Conservation (phyloP, 2,329 filamentous ascomycete genomes). For the Venturia asperata region DNA sequence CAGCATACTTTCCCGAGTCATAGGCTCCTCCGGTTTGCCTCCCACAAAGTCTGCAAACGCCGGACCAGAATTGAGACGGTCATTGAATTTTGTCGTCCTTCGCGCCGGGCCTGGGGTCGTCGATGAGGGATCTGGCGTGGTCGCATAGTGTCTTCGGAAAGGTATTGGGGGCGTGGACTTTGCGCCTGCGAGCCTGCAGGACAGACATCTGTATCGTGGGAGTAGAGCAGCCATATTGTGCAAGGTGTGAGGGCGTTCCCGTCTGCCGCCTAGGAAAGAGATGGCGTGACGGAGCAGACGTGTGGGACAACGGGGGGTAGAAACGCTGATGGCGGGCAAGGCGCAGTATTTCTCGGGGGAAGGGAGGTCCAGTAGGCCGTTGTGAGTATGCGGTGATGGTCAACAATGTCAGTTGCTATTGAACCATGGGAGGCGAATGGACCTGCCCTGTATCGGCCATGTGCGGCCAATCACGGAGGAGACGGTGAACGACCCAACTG, state of each 20-base stretch:
- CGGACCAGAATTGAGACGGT: conserved; percentile 58
- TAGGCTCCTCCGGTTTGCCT: conserved; percentile 34
- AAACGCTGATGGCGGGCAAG: background rate
- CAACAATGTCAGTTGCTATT: background rate
- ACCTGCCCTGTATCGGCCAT: background rate
- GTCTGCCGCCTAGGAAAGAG: too few species aligned
- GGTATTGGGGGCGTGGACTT: background rate
- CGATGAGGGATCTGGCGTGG: conserved; percentile 3
- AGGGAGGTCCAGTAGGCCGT: too few species aligned
- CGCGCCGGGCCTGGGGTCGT: background rate
- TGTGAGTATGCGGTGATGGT: background rate
- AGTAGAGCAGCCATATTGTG: conserved; percentile 15
- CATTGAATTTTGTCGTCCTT: conserved; percentile 47
- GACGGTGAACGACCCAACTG: background rate
- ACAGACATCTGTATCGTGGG: conserved; percentile 14
- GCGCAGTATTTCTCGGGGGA: too few species aligned
- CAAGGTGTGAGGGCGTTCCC: background rate
- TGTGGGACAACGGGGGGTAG: background rate
- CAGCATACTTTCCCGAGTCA: conserved; percentile 47
- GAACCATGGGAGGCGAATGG: background rate
- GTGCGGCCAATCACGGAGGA: background rate
- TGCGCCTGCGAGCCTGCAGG: conserved; percentile 8
- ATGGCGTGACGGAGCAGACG: background rate
- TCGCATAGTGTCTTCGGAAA: conserved; percentile 13
- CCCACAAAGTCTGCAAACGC: conserved; percentile 58